These are phyloP conservation scores for Nothomitra cinnamomea DNA, from an alignment of 2,329 filamentous ascomycete species.

Conservation along the genomic window DNA sequence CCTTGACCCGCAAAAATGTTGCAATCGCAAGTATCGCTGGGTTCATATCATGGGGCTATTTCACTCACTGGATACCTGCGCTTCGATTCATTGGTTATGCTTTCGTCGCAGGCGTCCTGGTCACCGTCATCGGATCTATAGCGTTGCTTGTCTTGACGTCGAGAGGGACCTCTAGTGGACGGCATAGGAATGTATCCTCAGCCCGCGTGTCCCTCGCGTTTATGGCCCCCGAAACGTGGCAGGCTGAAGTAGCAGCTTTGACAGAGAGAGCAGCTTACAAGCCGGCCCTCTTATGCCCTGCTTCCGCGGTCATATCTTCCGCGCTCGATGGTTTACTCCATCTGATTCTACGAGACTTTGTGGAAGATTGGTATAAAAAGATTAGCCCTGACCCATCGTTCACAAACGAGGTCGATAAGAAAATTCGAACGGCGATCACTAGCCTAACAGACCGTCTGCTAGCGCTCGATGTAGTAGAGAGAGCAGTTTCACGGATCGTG, in stretches of 20 bases:
- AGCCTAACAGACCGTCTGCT: slow-evolving; percentile 56
- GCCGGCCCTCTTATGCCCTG: slow-evolving; percentile 52
- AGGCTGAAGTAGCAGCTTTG: slow-evolving; percentile 48
- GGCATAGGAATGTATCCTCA: slow-evolving; percentile 21
- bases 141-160: slow-evolving; percentile 46
- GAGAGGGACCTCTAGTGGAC: slow-evolving; percentile 26
- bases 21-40: slow-evolving; percentile 48
- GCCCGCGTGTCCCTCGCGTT: slow-evolving; percentile 36
- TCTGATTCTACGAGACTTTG: slow-evolving; percentile 65
- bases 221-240: slow-evolving; percentile 46
- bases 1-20: slow-evolving; percentile 57
- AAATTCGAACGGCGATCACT: slow-evolving; percentile 54
- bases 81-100: slow-evolving; percentile 77
- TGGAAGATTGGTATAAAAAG: slow-evolving; percentile 71
- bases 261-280: slow-evolving; percentile 49
- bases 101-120: slow-evolving; percentile 48
- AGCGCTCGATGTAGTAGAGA: slow-evolving; percentile 66
- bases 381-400: slow-evolving; percentile 74
- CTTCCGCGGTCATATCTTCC: slow-evolving; percentile 60
- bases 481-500: slow-evolving; percentile 65
- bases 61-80: slow-evolving; percentile 64
- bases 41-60: slow-evolving; percentile 78
- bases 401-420: slow-evolving; percentile 68
- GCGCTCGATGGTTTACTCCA: slow-evolving; percentile 65
- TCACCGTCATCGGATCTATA: slow-evolving; percentile 32